Evolutionary conservation across 2,329 filamentous ascomycete genomes (phyloP), one percentile per base, ranked within the genome.

Genomic region (Exophiala sideris): DNA sequence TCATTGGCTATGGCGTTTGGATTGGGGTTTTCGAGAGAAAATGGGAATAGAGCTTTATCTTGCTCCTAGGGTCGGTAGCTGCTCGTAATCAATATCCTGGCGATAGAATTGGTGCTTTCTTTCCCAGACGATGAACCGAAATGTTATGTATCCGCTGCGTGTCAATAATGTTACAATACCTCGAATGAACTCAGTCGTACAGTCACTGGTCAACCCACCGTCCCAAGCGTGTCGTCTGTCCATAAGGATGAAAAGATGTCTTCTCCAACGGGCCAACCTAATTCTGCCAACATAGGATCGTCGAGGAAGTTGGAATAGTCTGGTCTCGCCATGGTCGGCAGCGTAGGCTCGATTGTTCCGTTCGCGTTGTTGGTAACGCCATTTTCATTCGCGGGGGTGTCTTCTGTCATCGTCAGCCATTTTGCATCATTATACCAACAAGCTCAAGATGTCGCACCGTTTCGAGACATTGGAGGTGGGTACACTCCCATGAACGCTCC

Each of bases 1-100:
- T 81, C 10, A 60, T 77, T 6, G 73, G 68, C 2, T 81, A 78
- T 78, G 79, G 78, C 0, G 62, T 68, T 47, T 80, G 77, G 76
- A 65, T 72, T 47, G 77, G 73, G 2, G 64, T 68, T 18, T 77
- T 70, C 58, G 76, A 79, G 65, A 71, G 73, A 39, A 69, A 65
- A 42, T 73, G 71, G 68, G 55, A 51, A 34, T 38, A 16, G 35
- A 35, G 35, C 14, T 38, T 38, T 12, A 5, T 16, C 10, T 38
- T 16, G 11, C 14, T 12, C 14, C 14, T 38, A 5, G 35, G 11
- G 35, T 38, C 35, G 35, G 35, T 8, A 29, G 7, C 24, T 5
- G 24, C 24, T 8, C 24, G 5, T 5, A 29, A 18, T 18, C 24
- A 8, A 29, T 29, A 18, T 18, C 16, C 3, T 29, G 4, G 24